Evolutionary conservation across 331 rosid genomes (phyloP).

Genomic region (Pyracantha coccinea): DNA sequence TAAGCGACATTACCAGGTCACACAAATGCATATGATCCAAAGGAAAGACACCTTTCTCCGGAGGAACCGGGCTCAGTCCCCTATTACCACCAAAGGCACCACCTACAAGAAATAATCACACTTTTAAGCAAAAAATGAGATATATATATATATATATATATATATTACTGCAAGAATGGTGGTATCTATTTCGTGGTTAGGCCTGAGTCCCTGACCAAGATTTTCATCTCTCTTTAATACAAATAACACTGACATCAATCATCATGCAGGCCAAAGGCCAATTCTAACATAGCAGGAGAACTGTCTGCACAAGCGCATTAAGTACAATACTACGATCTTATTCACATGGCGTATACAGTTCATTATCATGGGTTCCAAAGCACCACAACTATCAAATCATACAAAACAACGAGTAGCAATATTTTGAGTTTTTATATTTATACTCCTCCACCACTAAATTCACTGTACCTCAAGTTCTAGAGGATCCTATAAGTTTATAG

Average conservation of each 20-base stretch:
- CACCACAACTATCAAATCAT: neutral
- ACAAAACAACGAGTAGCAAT: neutral
- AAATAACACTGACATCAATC: neutral
- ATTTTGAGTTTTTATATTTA: neutral
- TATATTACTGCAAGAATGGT: neutral
- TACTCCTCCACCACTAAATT: neutral
- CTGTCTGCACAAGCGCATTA: neutral
- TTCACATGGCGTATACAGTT: neutral
- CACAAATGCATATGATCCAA: slow-evolving; percentile 94
- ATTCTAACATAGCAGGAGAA: neutral
- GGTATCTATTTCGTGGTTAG: neutral
- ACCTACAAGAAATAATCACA: slow-evolving; percentile 31
- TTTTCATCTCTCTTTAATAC: neutral
- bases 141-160: neutral
- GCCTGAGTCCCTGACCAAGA: neutral
- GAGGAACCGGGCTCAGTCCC: slow-evolving; percentile 89
- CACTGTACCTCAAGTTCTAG: neutral
- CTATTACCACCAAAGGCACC: slow-evolving; percentile 97
- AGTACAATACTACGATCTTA: neutral
- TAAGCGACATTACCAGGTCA: slow-evolving; percentile 49
- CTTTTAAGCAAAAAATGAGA: neutral
- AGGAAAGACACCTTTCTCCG: slow-evolving; percentile 95
- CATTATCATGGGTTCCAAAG: neutral
- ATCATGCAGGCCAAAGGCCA: neutral
- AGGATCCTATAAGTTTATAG: too few relatives aligned